Evolutionary conservation across 306 rosid genomes (phyloP).

Genomic region (Medicago arabica): DNA sequence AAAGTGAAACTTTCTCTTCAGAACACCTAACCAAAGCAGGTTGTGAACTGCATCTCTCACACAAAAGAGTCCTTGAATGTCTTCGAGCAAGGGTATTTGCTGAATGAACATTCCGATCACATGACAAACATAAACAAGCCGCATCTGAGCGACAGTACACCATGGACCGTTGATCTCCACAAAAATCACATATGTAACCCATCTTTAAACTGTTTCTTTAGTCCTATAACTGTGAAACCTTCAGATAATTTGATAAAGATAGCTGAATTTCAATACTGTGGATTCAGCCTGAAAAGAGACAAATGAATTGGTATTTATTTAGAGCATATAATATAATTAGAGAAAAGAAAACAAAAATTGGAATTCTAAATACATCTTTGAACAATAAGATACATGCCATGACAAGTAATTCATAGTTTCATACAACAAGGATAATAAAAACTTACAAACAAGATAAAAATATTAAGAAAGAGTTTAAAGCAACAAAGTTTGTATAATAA

Average conservation of each 20-base stretch:
- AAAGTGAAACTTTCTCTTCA: conserved; percentile 84
- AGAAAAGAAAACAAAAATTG: conserved; percentile 7
- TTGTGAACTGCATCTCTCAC: conserved; percentile 88
- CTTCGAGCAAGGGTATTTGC: conserved; percentile 94
- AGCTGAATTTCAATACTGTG: conserved; percentile 42
- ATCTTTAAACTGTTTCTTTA: conserved; percentile 49
- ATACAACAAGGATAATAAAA: conserved; percentile 7
- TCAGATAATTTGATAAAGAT: conserved; percentile 31
- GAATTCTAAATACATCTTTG: conserved; percentile 19
- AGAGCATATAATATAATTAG: conserved; percentile 2
- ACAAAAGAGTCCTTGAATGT: conserved; percentile 81
- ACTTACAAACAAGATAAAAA: conserved; percentile 8
- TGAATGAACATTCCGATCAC: conserved; percentile 94
- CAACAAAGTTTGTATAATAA: not conserved
- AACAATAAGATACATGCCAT: conserved; percentile 17
- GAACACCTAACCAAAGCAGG: conserved; percentile 83
- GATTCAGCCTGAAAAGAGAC: conserved; percentile 40
- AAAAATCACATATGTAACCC: conserved; percentile 96
- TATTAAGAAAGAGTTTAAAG: not conserved
- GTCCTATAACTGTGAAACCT: conserved; percentile 37
- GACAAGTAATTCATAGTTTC: conserved; percentile 7
- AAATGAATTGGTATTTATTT: conserved; percentile 16
- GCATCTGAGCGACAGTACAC: conserved; percentile 96
- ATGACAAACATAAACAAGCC: conserved; percentile 90
- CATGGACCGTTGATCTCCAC: conserved; percentile 86